A percentile compares a stretch with the other conserved stretches of the same genome.
Evolutionary conservation across 2,329 filamentous ascomycete species (phyloP).

Genomic region (Fusarium sp.): DNA sequence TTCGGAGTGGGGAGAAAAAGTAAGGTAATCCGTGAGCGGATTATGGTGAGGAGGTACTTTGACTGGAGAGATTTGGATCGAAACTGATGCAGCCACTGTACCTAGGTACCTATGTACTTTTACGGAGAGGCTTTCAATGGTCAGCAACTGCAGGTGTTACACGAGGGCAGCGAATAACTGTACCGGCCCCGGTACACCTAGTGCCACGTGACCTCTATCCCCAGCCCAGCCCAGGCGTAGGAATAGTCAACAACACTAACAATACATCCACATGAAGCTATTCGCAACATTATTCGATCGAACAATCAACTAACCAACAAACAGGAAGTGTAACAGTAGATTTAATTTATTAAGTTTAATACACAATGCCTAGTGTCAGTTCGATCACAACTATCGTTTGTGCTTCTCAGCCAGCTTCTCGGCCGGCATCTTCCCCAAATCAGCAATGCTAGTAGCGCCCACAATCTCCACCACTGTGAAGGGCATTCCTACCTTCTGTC

Average conservation of each 20-base stretch:
- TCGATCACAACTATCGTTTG: no score
- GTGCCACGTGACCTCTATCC: no score
- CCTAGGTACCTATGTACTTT: no score
- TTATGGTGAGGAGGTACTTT: conserved; percentile 20
- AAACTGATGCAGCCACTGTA: conserved; percentile 5
- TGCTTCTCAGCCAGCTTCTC: not conserved
- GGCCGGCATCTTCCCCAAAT: not conserved
- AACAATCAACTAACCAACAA: no score
- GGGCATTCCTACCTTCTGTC: not conserved
- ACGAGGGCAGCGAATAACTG: not conserved
- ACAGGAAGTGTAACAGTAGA: no score
- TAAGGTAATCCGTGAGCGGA: conserved; percentile 22
- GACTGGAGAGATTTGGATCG: conserved; percentile 11
- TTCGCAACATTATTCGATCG: no score
- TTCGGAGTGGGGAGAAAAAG: conserved; percentile 7
- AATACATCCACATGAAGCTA: no score
- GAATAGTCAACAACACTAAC: no score
- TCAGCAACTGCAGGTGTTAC: not conserved
- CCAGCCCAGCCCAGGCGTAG: no score
- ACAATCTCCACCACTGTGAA: not conserved
- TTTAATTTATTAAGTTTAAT: no score
- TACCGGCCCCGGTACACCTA: no score
- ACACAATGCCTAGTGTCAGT: no score
- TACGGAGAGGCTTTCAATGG: conserved; percentile 17
- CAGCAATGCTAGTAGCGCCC: not conserved